Percentiles rank a stretch among this genome's conserved stretches.
Conservation (phyloP, 2,329 filamentous ascomycete genomes). For the Xylaria sp. region DNA sequence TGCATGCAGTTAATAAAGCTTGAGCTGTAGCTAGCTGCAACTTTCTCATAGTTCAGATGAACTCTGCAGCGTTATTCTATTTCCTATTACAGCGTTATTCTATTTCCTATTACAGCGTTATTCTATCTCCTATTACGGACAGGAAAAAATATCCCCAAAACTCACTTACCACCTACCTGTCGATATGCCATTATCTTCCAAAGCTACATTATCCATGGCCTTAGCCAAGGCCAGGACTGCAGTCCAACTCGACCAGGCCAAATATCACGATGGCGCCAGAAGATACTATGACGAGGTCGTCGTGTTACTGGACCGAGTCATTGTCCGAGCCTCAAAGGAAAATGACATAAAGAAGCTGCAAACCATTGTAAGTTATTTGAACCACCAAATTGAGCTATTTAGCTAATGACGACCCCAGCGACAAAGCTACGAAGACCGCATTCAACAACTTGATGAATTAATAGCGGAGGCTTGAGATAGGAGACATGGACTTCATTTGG, state of each 20-base stretch:
- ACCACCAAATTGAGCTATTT: not conserved
- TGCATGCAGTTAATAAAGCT: conserved; percentile 2
- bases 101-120: not conserved
- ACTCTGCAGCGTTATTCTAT: not conserved
- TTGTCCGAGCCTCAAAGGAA: conserved; percentile 38
- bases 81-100: not conserved
- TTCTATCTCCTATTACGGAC: not conserved
- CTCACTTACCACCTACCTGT: not conserved
- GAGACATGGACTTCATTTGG: not conserved
- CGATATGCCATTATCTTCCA: conserved; percentile 41
- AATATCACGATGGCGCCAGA: conserved; percentile 43
- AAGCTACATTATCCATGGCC: conserved; percentile 44
- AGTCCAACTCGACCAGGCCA: conserved; percentile 47
- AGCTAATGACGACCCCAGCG: conserved; percentile 39
- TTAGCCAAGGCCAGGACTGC: conserved; percentile 46
- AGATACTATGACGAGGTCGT: conserved; percentile 45
- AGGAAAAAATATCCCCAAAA: not conserved
- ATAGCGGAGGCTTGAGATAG: conserved; percentile 15
- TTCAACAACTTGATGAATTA: conserved; percentile 38
- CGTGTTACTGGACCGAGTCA: conserved; percentile 41
- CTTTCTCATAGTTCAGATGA: conserved; percentile 9
- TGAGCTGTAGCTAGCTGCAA: not conserved
- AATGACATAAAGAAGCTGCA: conserved; percentile 40
- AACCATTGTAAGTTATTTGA: conserved; percentile 39
- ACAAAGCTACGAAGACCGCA: conserved; percentile 41